Evolutionary conservation across 1,139 yeast genomes (phyloP), one percentile per base, ranked within the genome.

Genomic region (Scheffersomyces titani): DNA sequence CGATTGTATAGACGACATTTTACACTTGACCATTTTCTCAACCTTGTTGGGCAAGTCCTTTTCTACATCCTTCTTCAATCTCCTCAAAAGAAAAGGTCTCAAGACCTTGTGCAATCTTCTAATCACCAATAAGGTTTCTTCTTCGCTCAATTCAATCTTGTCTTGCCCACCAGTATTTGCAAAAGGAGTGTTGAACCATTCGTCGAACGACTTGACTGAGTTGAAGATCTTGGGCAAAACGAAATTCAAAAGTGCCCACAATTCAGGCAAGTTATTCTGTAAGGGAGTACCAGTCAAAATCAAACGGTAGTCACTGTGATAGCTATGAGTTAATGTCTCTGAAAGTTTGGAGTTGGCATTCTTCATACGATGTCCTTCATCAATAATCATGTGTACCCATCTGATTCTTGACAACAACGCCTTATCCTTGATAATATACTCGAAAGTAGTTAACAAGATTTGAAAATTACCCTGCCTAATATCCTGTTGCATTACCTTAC

Each of bases 61-160:
- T 70, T 94, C 99, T 47, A 94, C 99, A 78, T 94, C 99, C 72
- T 92, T 93, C 77, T 94, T 94, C 76, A 94, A 83, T 78, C 99
- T 89, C 76, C 99, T 87, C 67, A 94, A 80, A 65, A 94, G 80
- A 82, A 94, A 94, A 2, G 99, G 99, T 70, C 99, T 85, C 69
- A 94, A 82, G 22, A 94, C 99, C 72, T 94, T 94, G 73, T 94
- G 99, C 70, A 94, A 83, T 84, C 99, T 91, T 72, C 98, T 83
- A 69, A 94, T 94, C 58, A 94, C 91, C 78, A 94, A 86, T 62
- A 94, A 80, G 19, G 97, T 89, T 75, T 94, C 99, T 87, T 94
- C 99, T 82, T 94, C 94, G 18, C 90, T 85, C 54, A 89, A 76
- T 61, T 87, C 94, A 30, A 89, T 85, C 72, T 88, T 88, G 66